phyloP scores from a whole-genome alignment of 176 grass and related monocot genomes.

The Rhipidocladum racemiflorum region DNA sequence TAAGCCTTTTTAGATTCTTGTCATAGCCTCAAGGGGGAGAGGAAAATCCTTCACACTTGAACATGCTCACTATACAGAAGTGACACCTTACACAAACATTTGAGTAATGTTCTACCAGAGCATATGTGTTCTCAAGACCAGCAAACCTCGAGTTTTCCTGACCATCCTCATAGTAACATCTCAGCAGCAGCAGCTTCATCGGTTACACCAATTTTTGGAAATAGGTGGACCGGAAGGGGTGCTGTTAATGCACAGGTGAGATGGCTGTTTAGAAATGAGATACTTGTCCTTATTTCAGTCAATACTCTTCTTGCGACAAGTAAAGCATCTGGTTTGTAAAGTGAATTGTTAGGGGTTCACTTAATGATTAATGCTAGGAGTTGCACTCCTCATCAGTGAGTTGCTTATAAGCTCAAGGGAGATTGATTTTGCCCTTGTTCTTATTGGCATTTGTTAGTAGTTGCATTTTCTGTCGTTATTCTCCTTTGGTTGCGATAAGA shows the following conservation, averaged over 20 bases:
- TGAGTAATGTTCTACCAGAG: conserved; percentile 23
- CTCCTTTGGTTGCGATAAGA: neutral
- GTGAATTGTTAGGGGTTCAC: neutral
- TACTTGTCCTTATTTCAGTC: neutral
- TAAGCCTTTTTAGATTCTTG: conserved; percentile 30
- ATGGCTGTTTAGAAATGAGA: neutral
- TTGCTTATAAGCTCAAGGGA: conserved; percentile 4
- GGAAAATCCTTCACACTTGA: conserved; percentile 22
- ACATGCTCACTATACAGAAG: conserved; percentile 38
- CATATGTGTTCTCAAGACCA: conserved; percentile 28
- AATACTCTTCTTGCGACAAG: neutral
- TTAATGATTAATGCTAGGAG: neutral
- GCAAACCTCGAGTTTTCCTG: conserved; percentile 25
- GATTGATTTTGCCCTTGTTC: neutral
- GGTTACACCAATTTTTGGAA: conserved; percentile 19
- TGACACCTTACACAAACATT: conserved; percentile 4
- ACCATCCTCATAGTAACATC: conserved; percentile 30
- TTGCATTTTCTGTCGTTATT: neutral
- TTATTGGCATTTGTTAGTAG: neutral
- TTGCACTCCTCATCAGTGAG: neutral
- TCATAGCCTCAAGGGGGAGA: conserved; percentile 2
- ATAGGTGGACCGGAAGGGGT: conserved; percentile 25
- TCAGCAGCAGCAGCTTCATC: conserved; percentile 8
- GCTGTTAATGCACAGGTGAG: conserved; percentile 45
- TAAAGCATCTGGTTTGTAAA: neutral